These are phyloP conservation scores for Suillus subalutaceus DNA, from an alignment of 768 basidiomycete genomes.

Conservation along the genomic window DNA sequence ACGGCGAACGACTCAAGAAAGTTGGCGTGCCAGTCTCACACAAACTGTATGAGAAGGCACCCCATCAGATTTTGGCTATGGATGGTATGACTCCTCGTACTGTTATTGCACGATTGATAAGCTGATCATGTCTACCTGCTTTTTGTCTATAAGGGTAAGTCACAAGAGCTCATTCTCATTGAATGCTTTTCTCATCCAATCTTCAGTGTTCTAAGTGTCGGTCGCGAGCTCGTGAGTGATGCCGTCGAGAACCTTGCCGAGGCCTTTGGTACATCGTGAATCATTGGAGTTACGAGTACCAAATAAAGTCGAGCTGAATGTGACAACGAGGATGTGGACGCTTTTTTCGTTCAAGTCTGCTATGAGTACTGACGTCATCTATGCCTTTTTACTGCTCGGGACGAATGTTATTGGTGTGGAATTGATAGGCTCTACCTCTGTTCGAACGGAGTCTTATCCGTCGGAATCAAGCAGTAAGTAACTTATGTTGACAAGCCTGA, in stretches of 20 bases:
- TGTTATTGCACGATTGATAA: background rate
- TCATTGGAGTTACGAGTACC: constrained; percentile 1
- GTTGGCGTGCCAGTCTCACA: constrained; percentile 58
- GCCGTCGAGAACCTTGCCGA: constrained; percentile 37
- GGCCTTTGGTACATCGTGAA: constrained; percentile 28
- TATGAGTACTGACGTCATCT: background rate
- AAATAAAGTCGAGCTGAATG: background rate
- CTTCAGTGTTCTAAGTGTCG: constrained; percentile 39
- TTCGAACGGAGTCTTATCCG: background rate
- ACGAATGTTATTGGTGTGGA: background rate
- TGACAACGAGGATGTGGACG: background rate
- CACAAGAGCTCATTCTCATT: background rate
- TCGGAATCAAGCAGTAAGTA: background rate
- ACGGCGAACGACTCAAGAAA: constrained; percentile 57
- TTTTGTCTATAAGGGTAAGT: constrained; percentile 26
- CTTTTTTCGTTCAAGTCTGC: background rate
- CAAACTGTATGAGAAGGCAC: constrained; percentile 62
- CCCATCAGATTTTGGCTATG: constrained; percentile 77
- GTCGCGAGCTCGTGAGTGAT: constrained; percentile 41
- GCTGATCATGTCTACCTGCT: background rate
- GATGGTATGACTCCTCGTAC: constrained; percentile 50
- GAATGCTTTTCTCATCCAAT: constrained; percentile 16
- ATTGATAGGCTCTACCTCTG: background rate
- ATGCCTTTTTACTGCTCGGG: background rate
- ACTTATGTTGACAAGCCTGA: background rate